Conservation (phyloP, 1,284 basidiomycete species). For the Microbotryum intermedium region DNA sequence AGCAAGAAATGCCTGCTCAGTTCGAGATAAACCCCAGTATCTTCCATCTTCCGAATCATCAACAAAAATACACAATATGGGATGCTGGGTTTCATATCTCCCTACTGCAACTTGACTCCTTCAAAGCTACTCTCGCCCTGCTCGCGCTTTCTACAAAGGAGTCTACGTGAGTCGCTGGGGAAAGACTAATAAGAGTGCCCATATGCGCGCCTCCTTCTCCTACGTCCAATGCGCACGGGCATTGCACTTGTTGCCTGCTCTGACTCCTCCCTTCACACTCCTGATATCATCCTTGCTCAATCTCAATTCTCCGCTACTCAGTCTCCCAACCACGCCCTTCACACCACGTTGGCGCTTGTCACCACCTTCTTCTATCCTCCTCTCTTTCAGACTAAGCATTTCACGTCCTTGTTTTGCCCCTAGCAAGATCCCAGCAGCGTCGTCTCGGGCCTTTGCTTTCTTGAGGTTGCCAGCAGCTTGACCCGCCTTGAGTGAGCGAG, state of each 20-base stretch:
- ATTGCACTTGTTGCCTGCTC: no score
- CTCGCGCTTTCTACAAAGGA: no score
- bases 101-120: no score
- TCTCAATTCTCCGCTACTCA: constrained; percentile 17
- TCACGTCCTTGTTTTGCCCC: constrained; percentile 17
- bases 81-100: no score
- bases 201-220: no score
- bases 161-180: no score
- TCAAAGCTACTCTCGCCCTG: neutral
- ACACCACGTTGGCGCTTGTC: constrained; percentile 26
- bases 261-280: constrained; percentile 4
- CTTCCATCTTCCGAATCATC: no score
- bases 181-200: no score
- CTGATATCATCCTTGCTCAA: constrained; percentile 20
- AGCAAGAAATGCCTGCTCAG: no score
- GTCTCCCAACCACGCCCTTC: constrained; percentile 18
- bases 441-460: constrained; percentile 21
- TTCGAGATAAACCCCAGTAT: no score
- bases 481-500: constrained; percentile 16
- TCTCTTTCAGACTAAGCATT: constrained; percentile 24
- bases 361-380: constrained; percentile 15
- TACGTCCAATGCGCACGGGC: no score
- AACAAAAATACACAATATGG: no score
- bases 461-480: constrained; percentile 25
- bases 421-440: constrained; percentile 8